These are phyloP conservation scores for Coemansia sp. DNA, from an alignment of 192 early-diverging fungal species.

Conservation along the genomic window DNA sequence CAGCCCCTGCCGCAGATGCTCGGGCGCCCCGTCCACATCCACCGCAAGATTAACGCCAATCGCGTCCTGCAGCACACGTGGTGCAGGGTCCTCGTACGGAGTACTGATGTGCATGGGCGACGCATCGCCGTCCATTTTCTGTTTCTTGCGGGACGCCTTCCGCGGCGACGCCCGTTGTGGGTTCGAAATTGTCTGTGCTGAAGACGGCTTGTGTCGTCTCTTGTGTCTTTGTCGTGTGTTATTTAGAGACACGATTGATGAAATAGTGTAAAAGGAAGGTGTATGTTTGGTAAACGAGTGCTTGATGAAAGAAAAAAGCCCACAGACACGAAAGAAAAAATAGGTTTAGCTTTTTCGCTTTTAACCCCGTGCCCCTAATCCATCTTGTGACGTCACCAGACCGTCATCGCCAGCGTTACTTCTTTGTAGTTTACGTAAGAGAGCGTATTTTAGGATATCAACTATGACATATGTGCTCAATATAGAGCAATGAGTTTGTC, in stretches of 20 bases:
- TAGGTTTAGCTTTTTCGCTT: neutral
- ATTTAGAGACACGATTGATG: slow-evolving; percentile 9
- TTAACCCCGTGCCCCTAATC: neutral
- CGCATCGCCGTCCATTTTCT: slow-evolving; percentile 22
- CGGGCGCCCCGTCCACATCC: slow-evolving; percentile 26
- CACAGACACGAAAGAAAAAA: neutral
- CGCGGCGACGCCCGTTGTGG: neutral
- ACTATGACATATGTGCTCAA: too few species aligned
- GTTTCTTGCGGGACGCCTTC: slow-evolving; percentile 18
- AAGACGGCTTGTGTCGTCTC: slow-evolving; percentile 38
- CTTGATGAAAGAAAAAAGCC: neutral
- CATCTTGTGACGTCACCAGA: neutral
- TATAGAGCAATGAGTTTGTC: too few species aligned
- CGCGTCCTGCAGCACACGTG: slow-evolving; percentile 28
- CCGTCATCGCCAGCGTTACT: neutral
- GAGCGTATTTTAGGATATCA: too few species aligned
- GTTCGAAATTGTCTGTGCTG: neutral
- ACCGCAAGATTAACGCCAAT: slow-evolving; percentile 31
- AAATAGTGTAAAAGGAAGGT: neutral
- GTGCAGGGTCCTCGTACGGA: slow-evolving; percentile 11
- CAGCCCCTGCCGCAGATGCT: slow-evolving; percentile 34
- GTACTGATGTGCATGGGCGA: slow-evolving; percentile 50
- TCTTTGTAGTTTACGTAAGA: too few species aligned
- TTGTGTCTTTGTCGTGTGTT: slow-evolving; percentile 17
- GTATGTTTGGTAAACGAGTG: neutral